A percentile compares a stretch with the other conserved stretches of the same genome.
Evolutionary conservation across 2,329 filamentous ascomycete genomes (phyloP).

Genomic region (Fusarium scirpi): DNA sequence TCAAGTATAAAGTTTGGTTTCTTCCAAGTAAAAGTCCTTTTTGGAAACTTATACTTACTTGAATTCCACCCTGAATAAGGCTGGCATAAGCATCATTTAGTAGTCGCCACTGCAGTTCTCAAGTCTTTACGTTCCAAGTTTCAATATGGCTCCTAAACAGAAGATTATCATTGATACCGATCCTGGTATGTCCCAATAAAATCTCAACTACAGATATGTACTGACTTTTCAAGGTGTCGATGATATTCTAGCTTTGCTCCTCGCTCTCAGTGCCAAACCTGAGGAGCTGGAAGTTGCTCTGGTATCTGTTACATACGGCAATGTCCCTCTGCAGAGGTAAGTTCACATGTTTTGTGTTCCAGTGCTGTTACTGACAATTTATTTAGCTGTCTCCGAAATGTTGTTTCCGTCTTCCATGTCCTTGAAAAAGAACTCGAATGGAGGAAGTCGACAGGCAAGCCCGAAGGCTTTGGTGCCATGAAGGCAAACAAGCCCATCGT

Average conservation of each 20-base stretch:
- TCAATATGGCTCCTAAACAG: constrained; percentile 71
- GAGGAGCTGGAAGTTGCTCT: constrained; percentile 89
- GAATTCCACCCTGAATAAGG: not conserved
- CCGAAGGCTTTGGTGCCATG: constrained; percentile 79
- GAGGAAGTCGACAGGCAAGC: constrained; percentile 76
- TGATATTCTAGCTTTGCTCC: constrained; percentile 87
- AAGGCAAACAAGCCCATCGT: constrained; percentile 82
- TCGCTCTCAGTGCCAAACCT: constrained; percentile 83
- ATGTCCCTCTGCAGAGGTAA: constrained; percentile 86
- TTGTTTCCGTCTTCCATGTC: constrained; percentile 90
- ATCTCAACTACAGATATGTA: fast-evolving
- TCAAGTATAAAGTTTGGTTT: not conserved
- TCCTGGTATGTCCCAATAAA: constrained; percentile 67
- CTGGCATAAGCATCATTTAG: not conserved
- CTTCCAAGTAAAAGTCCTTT: not conserved
- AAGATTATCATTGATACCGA: constrained; percentile 97
- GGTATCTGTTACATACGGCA: constrained; percentile 92
- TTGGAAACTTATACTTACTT: not conserved
- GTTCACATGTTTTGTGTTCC: constrained; percentile 26
- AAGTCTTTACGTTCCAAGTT: not conserved
- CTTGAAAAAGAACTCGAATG: constrained; percentile 90
- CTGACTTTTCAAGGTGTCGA: constrained; percentile 73
- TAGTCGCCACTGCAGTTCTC: constrained; percentile 1
- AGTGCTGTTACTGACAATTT: not conserved
- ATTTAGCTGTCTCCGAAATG: constrained; percentile 83